These are phyloP conservation scores for Chlorella sp. DNA, from an alignment of 139 green algal genomes.

Conservation along the genomic window DNA sequence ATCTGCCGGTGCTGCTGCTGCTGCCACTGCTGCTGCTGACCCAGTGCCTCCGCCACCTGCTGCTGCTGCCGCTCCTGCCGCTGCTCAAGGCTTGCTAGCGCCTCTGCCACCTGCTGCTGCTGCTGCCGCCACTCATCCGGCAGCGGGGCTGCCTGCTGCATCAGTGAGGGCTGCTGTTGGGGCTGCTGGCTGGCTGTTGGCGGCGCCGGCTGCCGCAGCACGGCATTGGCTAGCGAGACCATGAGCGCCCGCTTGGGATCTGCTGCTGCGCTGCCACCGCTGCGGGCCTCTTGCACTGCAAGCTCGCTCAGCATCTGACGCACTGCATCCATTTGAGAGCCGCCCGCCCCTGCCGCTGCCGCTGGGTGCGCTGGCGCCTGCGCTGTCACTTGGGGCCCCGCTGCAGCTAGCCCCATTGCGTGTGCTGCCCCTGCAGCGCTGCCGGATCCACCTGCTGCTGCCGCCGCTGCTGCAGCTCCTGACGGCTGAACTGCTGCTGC, in stretches of 20 bases:
- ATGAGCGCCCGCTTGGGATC: conserved; percentile 21
- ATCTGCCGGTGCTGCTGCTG: not conserved
- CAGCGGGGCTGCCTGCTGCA: not conserved
- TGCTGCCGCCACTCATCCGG: no score
- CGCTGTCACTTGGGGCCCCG: not conserved
- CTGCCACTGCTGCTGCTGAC: not conserved
- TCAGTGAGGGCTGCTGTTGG: not conserved
- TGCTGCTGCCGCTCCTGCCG: not conserved
- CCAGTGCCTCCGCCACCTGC: no score
- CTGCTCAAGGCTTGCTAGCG: not conserved
- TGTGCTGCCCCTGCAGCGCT: not conserved
- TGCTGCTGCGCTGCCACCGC: not conserved
- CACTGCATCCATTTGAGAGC: conserved; percentile 8
- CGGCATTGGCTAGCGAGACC: conserved; percentile 4
- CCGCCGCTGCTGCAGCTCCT: not conserved
- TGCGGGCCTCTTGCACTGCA: not conserved
- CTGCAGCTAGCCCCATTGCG: not conserved
- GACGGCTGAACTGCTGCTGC: not conserved
- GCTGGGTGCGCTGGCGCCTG: no score
- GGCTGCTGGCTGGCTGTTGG: not conserved
- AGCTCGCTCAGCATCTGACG: conserved; percentile 6
- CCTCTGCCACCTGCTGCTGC: not conserved
- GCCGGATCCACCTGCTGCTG: not conserved
- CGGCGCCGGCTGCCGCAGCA: conserved; percentile 2
- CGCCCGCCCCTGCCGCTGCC: no score